Evolutionary conservation across 129 eudicot species (phyloP), one percentile per base, ranked within the genome.

Genomic region (Arctium lappa): DNA sequence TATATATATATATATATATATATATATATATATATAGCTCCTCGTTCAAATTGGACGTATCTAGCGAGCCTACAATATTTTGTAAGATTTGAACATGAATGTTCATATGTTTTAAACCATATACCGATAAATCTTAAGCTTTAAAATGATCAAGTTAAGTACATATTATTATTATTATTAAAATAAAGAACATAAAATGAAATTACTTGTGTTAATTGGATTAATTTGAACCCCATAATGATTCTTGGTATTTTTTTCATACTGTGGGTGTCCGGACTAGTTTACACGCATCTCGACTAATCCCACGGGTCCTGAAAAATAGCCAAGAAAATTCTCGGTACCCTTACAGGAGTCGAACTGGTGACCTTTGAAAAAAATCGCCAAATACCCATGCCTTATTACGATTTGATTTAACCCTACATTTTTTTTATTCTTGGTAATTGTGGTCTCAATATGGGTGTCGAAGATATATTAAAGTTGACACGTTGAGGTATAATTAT

Each of bases 391-490:
- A 22, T 0, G 27, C 27, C 27, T 22, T 22, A 22, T 22, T 22
- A 22, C 27, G 27, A 22, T 22, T 48, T 12, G 6, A 48, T 60
- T 16, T 6, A 81, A 44, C 6, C 42, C 8, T 3, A 78, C 18
- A 30, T 22, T 22, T 22, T 2, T 18, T 1, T 33, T 0, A 16
- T 8, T 29, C 72, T 73, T 38, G 76, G 40, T 32, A 78, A 40
- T 3, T 36, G 18, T 85, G 74, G 85, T 80, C 81, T 85, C 85
- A 80, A n/a, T 50, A 56, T 74, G 48, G 81, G 85, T 70, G 76
- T 80, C 78, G 69, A 75, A 80, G 8, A 4, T 56, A 27, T 66
- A 44, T 82, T 65, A 76, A 63, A 74, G 79, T 69, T 80, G 83
- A 80, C 90, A 83, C 84, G 83, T 56, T 73, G 73, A 82, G 22